A percentile compares a stretch with the other conserved stretches of the same genome.
Evolutionary conservation across 805 yeast genomes (phyloP).

Genomic region (Dipodascopsis tothii): DNA sequence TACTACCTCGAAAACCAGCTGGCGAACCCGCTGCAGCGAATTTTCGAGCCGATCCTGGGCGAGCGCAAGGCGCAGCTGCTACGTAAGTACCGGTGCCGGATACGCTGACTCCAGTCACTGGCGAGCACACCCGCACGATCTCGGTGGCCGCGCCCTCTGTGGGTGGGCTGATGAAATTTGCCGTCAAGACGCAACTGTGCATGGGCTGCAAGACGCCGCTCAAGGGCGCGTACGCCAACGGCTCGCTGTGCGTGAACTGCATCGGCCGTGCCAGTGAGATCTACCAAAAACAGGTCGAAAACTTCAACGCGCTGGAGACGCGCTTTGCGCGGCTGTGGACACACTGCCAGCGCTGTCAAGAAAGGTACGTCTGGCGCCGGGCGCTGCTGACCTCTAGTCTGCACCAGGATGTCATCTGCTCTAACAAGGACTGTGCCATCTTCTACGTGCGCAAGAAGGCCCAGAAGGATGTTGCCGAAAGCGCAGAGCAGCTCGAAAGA

Average conservation of each 20-base stretch:
- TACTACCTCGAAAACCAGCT: conserved; percentile 90
- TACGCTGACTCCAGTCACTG: conserved; percentile 41
- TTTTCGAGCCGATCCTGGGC: conserved; percentile 91
- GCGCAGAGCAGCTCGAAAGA: conserved; percentile 50
- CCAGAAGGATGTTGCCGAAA: conserved; percentile 60
- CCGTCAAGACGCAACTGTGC: conserved; percentile 81
- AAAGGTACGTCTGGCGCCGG: too few relatives aligned
- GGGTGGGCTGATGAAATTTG: conserved; percentile 87
- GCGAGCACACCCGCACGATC: conserved; percentile 76
- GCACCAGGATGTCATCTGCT: conserved; percentile 91
- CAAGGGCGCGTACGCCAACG: conserved; percentile 43
- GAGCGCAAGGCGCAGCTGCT: conserved; percentile 72
- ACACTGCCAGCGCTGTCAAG: conserved; percentile 96
- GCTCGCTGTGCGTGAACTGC: conserved; percentile 79
- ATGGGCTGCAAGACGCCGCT: conserved; percentile 82
- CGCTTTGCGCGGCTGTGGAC: conserved; percentile 91
- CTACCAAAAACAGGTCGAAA: conserved; percentile 73
- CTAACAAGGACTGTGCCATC: conserved; percentile 94
- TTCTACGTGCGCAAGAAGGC: conserved; percentile 92
- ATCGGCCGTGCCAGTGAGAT: conserved; percentile 61
- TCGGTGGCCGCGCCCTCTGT: conserved; percentile 60
- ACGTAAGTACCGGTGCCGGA: conserved; percentile 1
- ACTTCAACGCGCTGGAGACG: conserved; percentile 70
- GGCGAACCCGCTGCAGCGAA: conserved; percentile 84
- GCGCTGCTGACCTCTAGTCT: too few relatives aligned